These are phyloP conservation scores for Termitomyces sp. DNA, from an alignment of 1,284 basidiomycete genomes.

Conservation along the genomic window DNA sequence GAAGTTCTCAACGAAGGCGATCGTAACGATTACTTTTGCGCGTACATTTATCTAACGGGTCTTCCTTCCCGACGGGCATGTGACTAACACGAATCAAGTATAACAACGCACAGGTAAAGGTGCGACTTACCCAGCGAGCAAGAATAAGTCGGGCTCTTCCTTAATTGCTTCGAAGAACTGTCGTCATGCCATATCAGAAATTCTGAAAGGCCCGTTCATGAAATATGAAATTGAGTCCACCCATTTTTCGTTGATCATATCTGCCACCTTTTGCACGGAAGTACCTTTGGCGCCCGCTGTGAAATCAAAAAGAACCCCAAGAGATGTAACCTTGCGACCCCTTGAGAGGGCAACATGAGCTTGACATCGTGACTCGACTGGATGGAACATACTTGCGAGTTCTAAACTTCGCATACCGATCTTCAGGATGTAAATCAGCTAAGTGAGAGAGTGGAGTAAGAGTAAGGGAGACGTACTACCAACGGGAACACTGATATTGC, in stretches of 20 bases:
- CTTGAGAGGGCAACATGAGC: conserved; percentile 28
- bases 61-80: conserved; percentile 56
- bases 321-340: conserved; percentile 69
- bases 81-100: conserved; percentile 37
- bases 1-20: conserved; percentile 12
- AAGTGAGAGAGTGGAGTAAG: background rate
- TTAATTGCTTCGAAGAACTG: conserved; percentile 74
- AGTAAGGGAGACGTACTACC: conserved; percentile 43
- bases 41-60: conserved; percentile 44
- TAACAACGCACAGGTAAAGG: background rate
- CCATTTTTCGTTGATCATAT: conserved; percentile 76
- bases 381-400: conserved; percentile 55
- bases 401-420: conserved; percentile 68
- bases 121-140: conserved; percentile 56
- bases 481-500: conserved; percentile 54
- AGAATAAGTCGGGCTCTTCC: conserved; percentile 79
- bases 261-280: conserved; percentile 66
- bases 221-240: conserved; percentile 27
- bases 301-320: conserved; percentile 80
- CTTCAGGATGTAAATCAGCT: conserved; percentile 23
- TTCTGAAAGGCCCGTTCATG: background rate
- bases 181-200: background rate
- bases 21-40: background rate
- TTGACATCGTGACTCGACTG: background rate
- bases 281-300: conserved; percentile 60